Percentiles rank a stretch among this genome's conserved stretches.
Conservation (phyloP, 2,329 filamentous ascomycete species). For the Diatrype stigma region DNA sequence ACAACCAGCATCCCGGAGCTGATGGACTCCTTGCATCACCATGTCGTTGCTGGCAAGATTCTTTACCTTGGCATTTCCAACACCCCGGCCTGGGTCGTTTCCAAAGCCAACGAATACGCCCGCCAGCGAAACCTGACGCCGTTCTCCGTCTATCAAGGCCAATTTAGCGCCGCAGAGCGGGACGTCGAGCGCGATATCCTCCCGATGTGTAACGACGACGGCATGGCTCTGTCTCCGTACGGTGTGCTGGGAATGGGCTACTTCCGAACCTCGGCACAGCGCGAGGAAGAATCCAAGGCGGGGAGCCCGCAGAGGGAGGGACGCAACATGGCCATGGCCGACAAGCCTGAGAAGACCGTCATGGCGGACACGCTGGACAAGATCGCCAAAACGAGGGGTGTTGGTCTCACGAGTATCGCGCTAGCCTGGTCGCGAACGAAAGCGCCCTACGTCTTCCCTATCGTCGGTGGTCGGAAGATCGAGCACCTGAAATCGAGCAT, state of each 20-base stretch:
- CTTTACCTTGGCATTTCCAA: conserved; percentile 28
- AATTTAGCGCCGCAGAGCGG: conserved; percentile 49
- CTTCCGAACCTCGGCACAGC: conserved; percentile 8
- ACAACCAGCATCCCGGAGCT: conserved; percentile 15
- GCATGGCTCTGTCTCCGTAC: conserved; percentile 48
- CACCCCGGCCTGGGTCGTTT: conserved; percentile 45
- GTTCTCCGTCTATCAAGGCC: conserved; percentile 59
- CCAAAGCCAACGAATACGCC: conserved; percentile 48
- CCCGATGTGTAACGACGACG: conserved; percentile 51
- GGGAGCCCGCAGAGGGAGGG: neutral
- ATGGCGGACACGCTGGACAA: conserved; percentile 4
- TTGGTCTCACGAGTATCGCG: conserved; percentile 42
- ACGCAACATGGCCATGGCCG: conserved; percentile 3
- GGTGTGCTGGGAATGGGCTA: conserved; percentile 36
- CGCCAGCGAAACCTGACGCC: conserved; percentile 50
- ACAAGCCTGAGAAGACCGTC: conserved; percentile 3
- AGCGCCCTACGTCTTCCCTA: conserved; percentile 52
- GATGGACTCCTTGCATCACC: conserved; percentile 15
- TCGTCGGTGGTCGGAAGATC: conserved; percentile 53
- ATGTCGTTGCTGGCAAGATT: conserved; percentile 11
- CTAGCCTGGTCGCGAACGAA: conserved; percentile 58
- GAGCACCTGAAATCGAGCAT: conserved; percentile 55
- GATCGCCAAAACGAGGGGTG: conserved; percentile 3
- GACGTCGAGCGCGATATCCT: conserved; percentile 58
- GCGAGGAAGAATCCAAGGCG: neutral